Conservation (phyloP, 139 green algal genomes). For the Zygnema circumcarinatum region DNA sequence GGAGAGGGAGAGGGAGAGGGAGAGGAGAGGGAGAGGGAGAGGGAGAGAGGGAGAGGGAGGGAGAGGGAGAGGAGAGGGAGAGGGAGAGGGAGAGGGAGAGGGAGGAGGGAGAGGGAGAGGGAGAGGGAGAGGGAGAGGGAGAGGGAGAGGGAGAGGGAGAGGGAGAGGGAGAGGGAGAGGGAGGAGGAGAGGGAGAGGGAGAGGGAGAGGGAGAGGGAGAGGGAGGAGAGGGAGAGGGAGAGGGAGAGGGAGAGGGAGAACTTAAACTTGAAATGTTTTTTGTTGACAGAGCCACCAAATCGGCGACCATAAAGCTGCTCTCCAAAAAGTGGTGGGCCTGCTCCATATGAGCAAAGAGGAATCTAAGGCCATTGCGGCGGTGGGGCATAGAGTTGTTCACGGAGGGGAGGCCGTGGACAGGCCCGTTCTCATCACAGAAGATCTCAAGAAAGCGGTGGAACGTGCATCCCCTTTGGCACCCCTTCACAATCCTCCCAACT, state of each 20-base stretch:
- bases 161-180: background rate
- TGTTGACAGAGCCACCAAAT: constrained; percentile 1
- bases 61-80: background rate
- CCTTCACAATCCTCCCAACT: constrained; percentile 82
- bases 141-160: background rate
- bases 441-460: constrained; percentile 69
- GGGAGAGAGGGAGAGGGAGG: background rate
- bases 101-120: background rate
- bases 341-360: constrained; percentile 1
- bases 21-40: background rate
- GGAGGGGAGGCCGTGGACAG: constrained; percentile 71
- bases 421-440: constrained; percentile 68
- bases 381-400: constrained; percentile 84
- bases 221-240: no score
- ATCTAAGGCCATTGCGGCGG: constrained; percentile 29
- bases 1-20: background rate
- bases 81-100: background rate
- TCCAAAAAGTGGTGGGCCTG: constrained; percentile 38
- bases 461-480: constrained; percentile 76
- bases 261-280: no score
- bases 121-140: background rate
- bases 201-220: no score
- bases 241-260: no score
- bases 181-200: no score
- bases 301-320: constrained; percentile 36